Evolutionary conservation across 208 protist species (phyloP), one percentile per base, ranked within the genome.

Genomic region (Leishmania lainsoni): DNA sequence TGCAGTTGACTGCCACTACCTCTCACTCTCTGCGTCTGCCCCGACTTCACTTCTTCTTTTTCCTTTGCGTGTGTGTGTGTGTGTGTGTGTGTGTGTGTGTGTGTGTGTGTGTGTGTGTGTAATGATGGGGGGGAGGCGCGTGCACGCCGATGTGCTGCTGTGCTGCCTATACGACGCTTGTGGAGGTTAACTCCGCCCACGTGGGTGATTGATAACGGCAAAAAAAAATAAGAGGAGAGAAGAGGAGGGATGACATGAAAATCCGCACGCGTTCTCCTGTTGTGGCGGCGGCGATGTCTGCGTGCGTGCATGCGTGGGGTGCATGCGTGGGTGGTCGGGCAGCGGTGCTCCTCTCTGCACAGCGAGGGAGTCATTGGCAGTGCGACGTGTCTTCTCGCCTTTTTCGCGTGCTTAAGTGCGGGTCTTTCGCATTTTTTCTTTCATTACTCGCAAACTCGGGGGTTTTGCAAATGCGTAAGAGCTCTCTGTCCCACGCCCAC

Each of bases 1-100:
- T 73, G 69, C 45, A 54, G 69, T 26, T 10, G 6, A 61, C 65
- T 75, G 26, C 65, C 61, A 49, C 58, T 39, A 12, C 78, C 73
- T 66, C 29, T 80, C 65, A 12, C 20, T 74, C 76, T 80, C 65
- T 56, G 35, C 63, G 12, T 22, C 59, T 58, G 5, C 29, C 22
- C 65, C 20, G 51, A 12, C 10, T 29, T 49, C 45, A 17, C 32
- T 49, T 49, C 32, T 52, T 77, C 35, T 9, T 52, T 12, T 32
- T 73, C 9, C 9, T 29, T 51, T 12, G 10, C 42, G 8, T 26
- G 45, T n/a, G 69, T 9, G 52, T 10, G 45, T 26, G 8, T 26
- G 45, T n/a, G 69, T 9, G 52, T 10, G 45, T 26, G 8, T 26
- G 45, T n/a, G 69, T 9, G 52, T 10, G 45, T 26, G 8, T 26